These are phyloP conservation scores for Coemansia sp. DNA, from an alignment of 192 early-diverging fungal species.

Conservation along the genomic window DNA sequence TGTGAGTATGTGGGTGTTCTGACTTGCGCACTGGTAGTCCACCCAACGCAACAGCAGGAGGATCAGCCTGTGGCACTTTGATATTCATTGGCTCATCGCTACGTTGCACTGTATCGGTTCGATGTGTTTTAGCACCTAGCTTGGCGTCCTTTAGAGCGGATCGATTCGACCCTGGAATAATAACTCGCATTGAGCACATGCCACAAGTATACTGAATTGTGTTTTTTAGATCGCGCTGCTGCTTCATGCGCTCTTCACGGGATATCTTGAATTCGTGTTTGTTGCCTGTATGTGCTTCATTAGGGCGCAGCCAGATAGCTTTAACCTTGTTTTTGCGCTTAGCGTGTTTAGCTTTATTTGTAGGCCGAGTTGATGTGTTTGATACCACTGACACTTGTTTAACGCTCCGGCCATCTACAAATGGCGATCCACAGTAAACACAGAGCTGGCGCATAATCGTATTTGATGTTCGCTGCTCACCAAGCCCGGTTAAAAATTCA, in stretches of 20 bases:
- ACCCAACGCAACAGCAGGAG: background rate
- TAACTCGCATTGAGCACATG: conserved; percentile 26
- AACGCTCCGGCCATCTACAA: conserved; percentile 41
- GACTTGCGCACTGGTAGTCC: background rate
- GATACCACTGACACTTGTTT: conserved; percentile 22
- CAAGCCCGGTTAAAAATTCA: conserved; percentile 23
- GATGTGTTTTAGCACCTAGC: background rate
- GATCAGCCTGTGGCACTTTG: background rate
- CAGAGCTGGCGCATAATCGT: conserved; percentile 32
- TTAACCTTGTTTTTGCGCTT: background rate
- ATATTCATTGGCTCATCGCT: conserved; percentile 30
- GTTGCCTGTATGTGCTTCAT: background rate
- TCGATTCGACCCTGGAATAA: conserved; percentile 29
- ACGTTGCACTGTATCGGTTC: background rate
- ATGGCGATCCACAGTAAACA: conserved; percentile 32
- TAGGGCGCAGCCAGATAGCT: conserved; percentile 16
- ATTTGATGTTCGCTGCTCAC: conserved; percentile 16
- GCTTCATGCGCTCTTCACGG: conserved; percentile 8
- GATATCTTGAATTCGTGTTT: background rate
- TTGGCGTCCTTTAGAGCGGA: conserved; percentile 19
- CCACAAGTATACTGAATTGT: conserved; percentile 28
- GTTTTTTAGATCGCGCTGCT: conserved; percentile 16
- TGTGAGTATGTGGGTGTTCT: background rate
- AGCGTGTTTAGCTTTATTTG: background rate
- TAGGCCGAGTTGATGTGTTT: background rate